A percentile compares a stretch with the other conserved stretches of the same genome.
phyloP scores from a whole-genome alignment of 202 grass and related monocot species.

The Musa balbisiana region DNA sequence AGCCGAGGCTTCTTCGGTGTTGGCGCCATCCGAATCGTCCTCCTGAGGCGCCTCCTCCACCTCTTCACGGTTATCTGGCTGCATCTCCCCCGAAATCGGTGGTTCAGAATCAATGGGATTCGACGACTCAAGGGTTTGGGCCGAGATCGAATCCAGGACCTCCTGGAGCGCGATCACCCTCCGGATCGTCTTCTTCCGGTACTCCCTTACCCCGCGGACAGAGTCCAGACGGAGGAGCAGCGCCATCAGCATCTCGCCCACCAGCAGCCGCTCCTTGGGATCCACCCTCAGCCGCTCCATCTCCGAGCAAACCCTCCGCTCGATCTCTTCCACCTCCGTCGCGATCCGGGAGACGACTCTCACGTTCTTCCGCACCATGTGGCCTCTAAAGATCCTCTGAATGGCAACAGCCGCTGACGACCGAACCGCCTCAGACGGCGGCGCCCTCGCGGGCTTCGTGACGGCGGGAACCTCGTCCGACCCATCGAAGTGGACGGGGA shows the following conservation, averaged over 20 bases:
- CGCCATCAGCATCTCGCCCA: conserved; percentile 56
- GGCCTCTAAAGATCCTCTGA: not conserved
- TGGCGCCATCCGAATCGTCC: not conserved
- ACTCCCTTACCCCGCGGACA: conserved; percentile 56
- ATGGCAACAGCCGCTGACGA: not conserved
- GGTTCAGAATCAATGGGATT: not conserved
- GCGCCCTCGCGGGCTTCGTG: not conserved
- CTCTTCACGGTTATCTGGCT: not conserved
- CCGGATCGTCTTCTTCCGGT: conserved; percentile 42
- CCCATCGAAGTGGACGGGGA: conserved; percentile 27
- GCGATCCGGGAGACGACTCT: not conserved
- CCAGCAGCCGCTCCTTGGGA: conserved; percentile 28
- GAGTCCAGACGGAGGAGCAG: conserved; percentile 52
- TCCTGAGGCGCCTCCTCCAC: not conserved
- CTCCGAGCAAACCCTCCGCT: not conserved
- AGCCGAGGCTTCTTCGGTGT: not conserved
- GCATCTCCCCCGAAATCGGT: not conserved
- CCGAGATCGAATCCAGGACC: conserved; percentile 41
- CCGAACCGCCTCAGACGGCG: not conserved
- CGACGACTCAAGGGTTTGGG: not conserved
- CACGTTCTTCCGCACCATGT: not conserved
- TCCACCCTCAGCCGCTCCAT: conserved; percentile 24
- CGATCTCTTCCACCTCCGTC: not conserved
- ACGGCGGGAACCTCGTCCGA: not conserved
- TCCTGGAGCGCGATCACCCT: conserved; percentile 59